phyloP scores from a whole-genome alignment of 805 yeast genomes.

The Metschnikowia santaceciliae region DNA sequence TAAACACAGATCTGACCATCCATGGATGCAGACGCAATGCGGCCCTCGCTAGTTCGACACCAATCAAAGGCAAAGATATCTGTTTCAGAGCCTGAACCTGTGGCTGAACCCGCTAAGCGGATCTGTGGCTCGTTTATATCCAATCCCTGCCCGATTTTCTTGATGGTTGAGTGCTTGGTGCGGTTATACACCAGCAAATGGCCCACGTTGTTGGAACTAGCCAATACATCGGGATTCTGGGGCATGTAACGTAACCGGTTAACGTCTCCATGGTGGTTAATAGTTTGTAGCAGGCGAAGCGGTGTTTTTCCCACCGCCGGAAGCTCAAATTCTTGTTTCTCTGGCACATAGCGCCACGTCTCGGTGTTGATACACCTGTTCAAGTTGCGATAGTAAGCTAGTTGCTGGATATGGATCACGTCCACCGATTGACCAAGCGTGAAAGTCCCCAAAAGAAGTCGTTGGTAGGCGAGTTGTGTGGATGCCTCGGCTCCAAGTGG shows the following conservation, averaged over 20 bases:
- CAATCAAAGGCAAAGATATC: slow-evolving; percentile 76
- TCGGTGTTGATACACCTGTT: slow-evolving; percentile 36
- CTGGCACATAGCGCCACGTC: slow-evolving; percentile 33
- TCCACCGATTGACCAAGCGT: slow-evolving; percentile 20
- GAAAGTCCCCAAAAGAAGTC: slow-evolving; percentile 18
- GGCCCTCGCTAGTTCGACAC: slow-evolving; percentile 63
- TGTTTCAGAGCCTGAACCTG: slow-evolving; percentile 7
- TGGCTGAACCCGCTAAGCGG: slow-evolving; percentile 23
- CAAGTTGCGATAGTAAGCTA: slow-evolving; percentile 28
- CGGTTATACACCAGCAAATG: slow-evolving; percentile 67
- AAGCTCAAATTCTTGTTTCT: slow-evolving; percentile 39
- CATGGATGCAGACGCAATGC: slow-evolving; percentile 55
- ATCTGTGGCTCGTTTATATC: slow-evolving; percentile 49
- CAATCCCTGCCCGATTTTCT: slow-evolving; percentile 23
- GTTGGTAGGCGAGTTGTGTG: slow-evolving; percentile 13
- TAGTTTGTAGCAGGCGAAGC: slow-evolving; percentile 46
- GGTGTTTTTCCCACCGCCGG: slow-evolving; percentile 25
- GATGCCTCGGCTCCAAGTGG: neutral
- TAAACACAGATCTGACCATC: slow-evolving; percentile 63
- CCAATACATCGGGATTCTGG: slow-evolving; percentile 79
- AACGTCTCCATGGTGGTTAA: slow-evolving; percentile 68
- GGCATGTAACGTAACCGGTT: slow-evolving; percentile 74
- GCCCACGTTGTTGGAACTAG: slow-evolving; percentile 67
- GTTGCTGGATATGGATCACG: slow-evolving; percentile 27
- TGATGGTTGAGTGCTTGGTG: slow-evolving; percentile 61